These are phyloP conservation scores for Tulasnella sp. DNA, from an alignment of 768 basidiomycete genomes.

Conservation along the genomic window DNA sequence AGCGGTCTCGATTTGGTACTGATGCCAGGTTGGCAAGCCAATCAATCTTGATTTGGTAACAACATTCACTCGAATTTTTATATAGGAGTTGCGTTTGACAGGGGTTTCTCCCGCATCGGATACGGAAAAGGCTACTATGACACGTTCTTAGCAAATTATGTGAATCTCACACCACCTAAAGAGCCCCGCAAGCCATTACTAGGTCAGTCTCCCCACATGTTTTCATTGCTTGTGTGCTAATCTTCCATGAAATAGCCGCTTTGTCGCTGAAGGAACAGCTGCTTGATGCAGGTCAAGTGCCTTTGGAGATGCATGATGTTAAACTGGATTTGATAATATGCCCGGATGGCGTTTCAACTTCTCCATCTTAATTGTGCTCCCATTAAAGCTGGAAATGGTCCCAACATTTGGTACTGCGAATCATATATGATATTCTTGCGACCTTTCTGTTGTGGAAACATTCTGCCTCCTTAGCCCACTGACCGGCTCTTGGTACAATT, in stretches of 20 bases:
- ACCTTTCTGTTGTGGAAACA: too few species aligned
- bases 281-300: slow-evolving; percentile 12
- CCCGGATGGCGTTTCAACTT: slow-evolving; percentile 4
- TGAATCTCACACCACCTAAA: background rate
- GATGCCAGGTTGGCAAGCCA: slow-evolving; percentile 11
- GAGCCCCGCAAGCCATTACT: background rate
- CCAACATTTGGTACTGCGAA: too few species aligned
- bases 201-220: too few species aligned
- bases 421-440: too few species aligned
- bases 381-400: too few species aligned
- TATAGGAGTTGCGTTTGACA: slow-evolving; percentile 16
- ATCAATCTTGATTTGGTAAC: background rate
- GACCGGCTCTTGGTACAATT: too few species aligned
- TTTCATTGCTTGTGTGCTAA: background rate
- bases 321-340: slow-evolving; percentile 12
- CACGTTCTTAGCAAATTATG: slow-evolving; percentile 10
- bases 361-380: too few species aligned
- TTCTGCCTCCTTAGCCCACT: too few species aligned
- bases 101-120: slow-evolving; percentile 11
- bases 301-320: slow-evolving; percentile 10
- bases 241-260: slow-evolving; percentile 5
- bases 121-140: slow-evolving; percentile 18
- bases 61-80: background rate
- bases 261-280: slow-evolving; percentile 15
- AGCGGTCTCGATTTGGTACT: slow-evolving; percentile 13